Base-by-base conservation (phyloP, 2,329 filamentous ascomycete species). In the Lasiodiplodia sp. region DNA sequence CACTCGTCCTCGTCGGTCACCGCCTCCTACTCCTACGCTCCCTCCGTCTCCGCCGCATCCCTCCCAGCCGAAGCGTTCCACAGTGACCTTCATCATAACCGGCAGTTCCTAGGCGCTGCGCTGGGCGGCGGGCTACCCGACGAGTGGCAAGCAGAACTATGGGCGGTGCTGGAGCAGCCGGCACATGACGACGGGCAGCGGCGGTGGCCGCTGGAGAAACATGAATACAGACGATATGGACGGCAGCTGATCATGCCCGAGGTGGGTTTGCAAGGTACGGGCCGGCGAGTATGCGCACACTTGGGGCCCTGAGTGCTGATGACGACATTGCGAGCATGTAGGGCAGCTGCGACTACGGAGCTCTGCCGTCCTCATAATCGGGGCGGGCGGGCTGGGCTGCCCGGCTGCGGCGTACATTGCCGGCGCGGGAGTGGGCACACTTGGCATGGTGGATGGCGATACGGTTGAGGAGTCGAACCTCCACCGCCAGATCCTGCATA, bases 391-490 rank as follows among this genome's bases (percentile, higher is more conserved):
- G 0, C 83, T 99, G 14, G 96, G 96, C 12, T 98, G 93, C 77
- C 96, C 96, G 12, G 94, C 96, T 14, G 92, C 94, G 0, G 87
- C 92, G n/a, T 99, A 99, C 77, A 87, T 99, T 1, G 93, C 94
- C 11, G 95, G 93, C 25, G 92, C 96, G 1, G 96, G 96, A 0
- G 87, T 97, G 1, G 94, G 94, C 10, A 92, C 86, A 0, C 80
- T 99, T 21, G 94, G 95, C 0, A 83, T 99, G 8, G 88, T 96
- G 28, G 96, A 99, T 77, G 94, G 92, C 3, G 96, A 99, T 79
- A 85, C 84, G 0, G 95, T 99, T 37, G 96, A 98, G 77, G 82
- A 86, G 18, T 97, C 94, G 34, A 99, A 99, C 77, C 85, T 99
- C 16, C 96, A 98, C 82, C 90, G 96, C 0, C 96, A 99, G 80